Evolutionary conservation across 805 yeast species (phyloP).

Genomic region (Starmerella tilneyi): DNA sequence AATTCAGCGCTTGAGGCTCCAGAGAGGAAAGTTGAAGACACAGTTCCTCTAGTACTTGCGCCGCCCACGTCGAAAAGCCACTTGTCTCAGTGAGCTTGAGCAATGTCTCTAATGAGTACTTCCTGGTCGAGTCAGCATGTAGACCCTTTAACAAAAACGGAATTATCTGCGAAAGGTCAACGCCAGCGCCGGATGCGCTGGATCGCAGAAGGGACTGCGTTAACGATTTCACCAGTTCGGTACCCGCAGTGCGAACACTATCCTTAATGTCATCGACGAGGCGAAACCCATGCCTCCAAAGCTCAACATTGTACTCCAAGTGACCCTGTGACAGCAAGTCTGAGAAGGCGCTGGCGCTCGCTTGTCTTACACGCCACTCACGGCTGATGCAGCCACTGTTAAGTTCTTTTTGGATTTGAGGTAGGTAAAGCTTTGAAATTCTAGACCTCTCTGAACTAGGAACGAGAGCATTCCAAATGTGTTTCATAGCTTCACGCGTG

Average conservation of each 20-base stretch:
- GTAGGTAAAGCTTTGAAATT: conserved; percentile 45
- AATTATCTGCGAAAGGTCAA: conserved; percentile 10
- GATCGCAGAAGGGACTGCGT: conserved; percentile 13
- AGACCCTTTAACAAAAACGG: conserved; percentile 16
- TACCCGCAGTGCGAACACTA: conserved; percentile 76
- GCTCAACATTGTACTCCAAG: conserved; percentile 34
- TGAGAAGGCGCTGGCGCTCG: conserved; percentile 60
- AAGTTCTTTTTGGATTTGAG: conserved; percentile 53
- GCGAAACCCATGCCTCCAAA: conserved; percentile 85
- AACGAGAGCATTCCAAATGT: conserved; percentile 67
- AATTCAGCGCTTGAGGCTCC: conserved; percentile 85
- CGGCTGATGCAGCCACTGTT: conserved; percentile 59
- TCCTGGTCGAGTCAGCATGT: conserved; percentile 7
- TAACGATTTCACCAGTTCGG: conserved; percentile 49
- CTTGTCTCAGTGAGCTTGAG: conserved; percentile 53
- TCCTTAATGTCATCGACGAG: conserved; percentile 90
- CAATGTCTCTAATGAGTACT: conserved; percentile 69
- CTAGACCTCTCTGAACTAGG: conserved; percentile 40
- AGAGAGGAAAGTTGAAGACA: conserved; percentile 66
- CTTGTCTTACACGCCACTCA: conserved; percentile 92
- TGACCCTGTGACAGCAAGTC: conserved; percentile 45
- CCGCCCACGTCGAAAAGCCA: conserved; percentile 52
- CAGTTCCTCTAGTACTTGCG: conserved; percentile 58
- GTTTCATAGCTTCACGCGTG: conserved; percentile 75
- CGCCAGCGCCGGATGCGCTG: not conserved